Conservation (phyloP, 2,329 filamentous ascomycete genomes). For the Nigrospora oryzae region DNA sequence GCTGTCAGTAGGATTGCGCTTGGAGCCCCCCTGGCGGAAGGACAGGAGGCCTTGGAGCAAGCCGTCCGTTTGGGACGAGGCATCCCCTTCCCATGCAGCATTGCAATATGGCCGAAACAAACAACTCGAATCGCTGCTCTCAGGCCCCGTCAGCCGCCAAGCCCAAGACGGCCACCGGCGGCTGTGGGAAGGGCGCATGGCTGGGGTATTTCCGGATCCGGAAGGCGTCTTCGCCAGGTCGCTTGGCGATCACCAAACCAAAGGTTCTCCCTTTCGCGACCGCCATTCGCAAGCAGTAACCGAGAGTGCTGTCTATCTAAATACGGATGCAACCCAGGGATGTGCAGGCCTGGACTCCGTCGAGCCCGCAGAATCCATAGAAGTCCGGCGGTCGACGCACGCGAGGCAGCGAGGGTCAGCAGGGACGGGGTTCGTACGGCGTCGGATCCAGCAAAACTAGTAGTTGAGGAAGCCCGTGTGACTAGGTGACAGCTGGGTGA, state of each 20-base stretch:
- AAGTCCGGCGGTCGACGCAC: too few species aligned
- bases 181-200: not conserved
- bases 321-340: too few species aligned
- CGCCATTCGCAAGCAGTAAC: slow-evolving; percentile 8
- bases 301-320: too few species aligned
- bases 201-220: slow-evolving; percentile 7
- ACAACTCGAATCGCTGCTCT: not conserved
- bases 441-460: too few species aligned
- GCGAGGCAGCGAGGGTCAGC: too few species aligned
- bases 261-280: slow-evolving; percentile 7
- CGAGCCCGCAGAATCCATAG: too few species aligned
- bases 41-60: slow-evolving; percentile 2
- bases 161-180: not conserved
- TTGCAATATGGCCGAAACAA: slow-evolving; percentile 3
- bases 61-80: not conserved
- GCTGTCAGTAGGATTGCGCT: too few species aligned
- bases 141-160: slow-evolving; percentile 3
- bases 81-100: not conserved
- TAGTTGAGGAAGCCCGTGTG: too few species aligned
- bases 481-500: too few species aligned
- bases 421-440: too few species aligned
- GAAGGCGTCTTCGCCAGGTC: not conserved
- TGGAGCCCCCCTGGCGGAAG: not conserved
- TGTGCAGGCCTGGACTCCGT: too few species aligned
- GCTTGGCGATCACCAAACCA: not conserved